Conservation (phyloP, 345 rosid genomes). For the Mangifera indica region DNA sequence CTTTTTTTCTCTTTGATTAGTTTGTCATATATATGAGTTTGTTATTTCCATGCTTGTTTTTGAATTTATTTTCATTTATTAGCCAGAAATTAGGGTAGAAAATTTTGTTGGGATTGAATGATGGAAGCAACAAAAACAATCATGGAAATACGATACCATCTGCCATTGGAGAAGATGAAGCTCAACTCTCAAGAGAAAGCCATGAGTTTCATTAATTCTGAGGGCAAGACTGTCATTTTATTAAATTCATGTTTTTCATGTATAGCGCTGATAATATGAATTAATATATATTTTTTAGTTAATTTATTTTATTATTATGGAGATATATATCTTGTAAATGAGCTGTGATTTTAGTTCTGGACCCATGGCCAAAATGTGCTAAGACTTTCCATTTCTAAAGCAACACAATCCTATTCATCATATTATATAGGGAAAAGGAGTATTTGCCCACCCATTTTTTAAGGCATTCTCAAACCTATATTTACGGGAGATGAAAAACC, state of each 20-base stretch:
- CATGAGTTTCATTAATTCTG: conserved; percentile 41
- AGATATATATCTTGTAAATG: too few species aligned
- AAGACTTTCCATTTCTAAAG: too few species aligned
- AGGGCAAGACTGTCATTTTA: not conserved
- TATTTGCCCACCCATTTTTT: too few species aligned
- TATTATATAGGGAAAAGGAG: too few species aligned
- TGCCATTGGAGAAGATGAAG: conserved; percentile 1
- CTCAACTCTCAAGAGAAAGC: conserved; percentile 3
- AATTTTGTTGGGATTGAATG: not conserved
- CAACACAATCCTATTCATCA: too few species aligned
- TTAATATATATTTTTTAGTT: not conserved
- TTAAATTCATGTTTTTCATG: conserved; percentile 7
- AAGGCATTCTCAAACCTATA: too few species aligned
- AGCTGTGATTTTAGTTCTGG: too few species aligned
- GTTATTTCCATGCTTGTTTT: conserved; percentile 58
- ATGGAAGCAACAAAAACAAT: conserved; percentile 37
- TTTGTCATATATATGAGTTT: not conserved
- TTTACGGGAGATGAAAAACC: too few species aligned
- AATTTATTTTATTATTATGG: not conserved
- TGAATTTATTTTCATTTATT: not conserved
- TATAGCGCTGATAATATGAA: conserved; percentile 1
- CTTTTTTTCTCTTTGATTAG: not conserved
- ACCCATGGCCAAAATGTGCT: too few species aligned
- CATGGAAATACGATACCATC: conserved; percentile 45
- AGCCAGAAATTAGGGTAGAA: not conserved